Base-by-base conservation (phyloP, 495 filamentous ascomycete species). In the Trichoderma erinaceum region DNA sequence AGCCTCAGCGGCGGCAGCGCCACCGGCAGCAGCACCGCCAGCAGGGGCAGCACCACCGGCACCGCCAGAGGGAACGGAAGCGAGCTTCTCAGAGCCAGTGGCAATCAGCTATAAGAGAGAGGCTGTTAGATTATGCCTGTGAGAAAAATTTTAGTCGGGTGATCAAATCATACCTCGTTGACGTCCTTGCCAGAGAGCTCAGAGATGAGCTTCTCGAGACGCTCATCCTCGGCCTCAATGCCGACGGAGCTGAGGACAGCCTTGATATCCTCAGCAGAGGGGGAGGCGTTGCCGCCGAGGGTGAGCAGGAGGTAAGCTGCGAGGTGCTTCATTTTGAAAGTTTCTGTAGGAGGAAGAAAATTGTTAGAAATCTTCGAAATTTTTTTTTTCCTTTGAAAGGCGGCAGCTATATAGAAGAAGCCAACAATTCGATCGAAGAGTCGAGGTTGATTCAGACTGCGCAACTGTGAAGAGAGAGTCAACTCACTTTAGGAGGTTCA, bases 171-270 rank as follows among this genome's bases (percentile, higher is more conserved):
- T 85, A 97, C 95, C 86, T 95, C 87, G 81, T 94, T 88, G 86
- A 98, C 83, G 83, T 97, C 89, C 90, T 99, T 99, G 89, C 92
- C 96, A 81, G 95, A 74, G 75, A 99, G 92, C 87, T 99, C 95
- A 66, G 85, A 81, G 75, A 99, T 77, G 82, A 99, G 88, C 78
- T 87, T 88, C 66, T 87, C 79, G 70, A 97, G 87, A 74, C 95
- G 95, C 67, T 95, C 92, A 67, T 84, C 80, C 74, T 99, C 96
- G 73, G 92, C 90, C 81, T 99, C 95, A 71, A 97, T 94, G 73
- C 95, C 95, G 78, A 98, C 95, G 75, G 95, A 90, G 71, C 87
- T 86, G 78, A 99, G 91, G 76, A 99, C 93, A 68, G 73, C 81
- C 87, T 93, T 96, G 83, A 99, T 84, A 77, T 99, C 93, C 67